Evolutionary conservation across 352 stramenopile genomes (phyloP).

Genomic region (Phytophthora uliginosa): DNA sequence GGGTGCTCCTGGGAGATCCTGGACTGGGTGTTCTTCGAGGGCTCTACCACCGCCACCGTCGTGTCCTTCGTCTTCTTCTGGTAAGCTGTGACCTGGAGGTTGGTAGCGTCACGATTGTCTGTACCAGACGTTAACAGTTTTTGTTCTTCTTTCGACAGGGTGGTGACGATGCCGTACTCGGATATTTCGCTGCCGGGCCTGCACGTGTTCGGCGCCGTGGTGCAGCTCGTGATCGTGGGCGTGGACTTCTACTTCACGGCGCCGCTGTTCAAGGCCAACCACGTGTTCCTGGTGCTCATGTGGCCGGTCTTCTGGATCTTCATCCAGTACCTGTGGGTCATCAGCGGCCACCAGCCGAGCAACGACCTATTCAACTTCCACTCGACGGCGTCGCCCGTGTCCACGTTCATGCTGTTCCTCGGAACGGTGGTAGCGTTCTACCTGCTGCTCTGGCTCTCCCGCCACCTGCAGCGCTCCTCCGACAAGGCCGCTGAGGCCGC

Average conservation of each 20-base stretch:
- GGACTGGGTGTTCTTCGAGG: constrained; percentile 76
- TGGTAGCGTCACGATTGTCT: not conserved
- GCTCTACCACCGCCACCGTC: constrained; percentile 54
- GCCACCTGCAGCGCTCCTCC: constrained; percentile 43
- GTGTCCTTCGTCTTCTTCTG: constrained; percentile 66
- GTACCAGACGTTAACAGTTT: not conserved
- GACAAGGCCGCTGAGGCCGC: constrained; percentile 31
- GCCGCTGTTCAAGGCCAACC: constrained; percentile 68
- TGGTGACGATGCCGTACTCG: constrained; percentile 53
- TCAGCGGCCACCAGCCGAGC: constrained; percentile 62
- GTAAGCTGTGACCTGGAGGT: constrained; percentile 27
- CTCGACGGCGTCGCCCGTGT: constrained; percentile 46
- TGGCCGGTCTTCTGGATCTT: constrained; percentile 67
- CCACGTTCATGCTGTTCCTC: constrained; percentile 45
- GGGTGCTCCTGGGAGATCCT: constrained; percentile 73
- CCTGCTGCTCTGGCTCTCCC: constrained; percentile 46
- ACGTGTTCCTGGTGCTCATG: constrained; percentile 68
- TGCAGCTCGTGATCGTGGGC: constrained; percentile 56
- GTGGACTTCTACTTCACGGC: constrained; percentile 74
- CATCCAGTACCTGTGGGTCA: constrained; percentile 66
- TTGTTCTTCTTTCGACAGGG: constrained; percentile 26
- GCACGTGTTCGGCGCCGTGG: constrained; percentile 45
- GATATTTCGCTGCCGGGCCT: constrained; percentile 39
- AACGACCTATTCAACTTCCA: constrained; percentile 74
- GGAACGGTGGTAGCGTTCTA: constrained; percentile 57